phyloP scores from a whole-genome alignment of 345 rosid species.

The Eucalyptus regnans region DNA sequence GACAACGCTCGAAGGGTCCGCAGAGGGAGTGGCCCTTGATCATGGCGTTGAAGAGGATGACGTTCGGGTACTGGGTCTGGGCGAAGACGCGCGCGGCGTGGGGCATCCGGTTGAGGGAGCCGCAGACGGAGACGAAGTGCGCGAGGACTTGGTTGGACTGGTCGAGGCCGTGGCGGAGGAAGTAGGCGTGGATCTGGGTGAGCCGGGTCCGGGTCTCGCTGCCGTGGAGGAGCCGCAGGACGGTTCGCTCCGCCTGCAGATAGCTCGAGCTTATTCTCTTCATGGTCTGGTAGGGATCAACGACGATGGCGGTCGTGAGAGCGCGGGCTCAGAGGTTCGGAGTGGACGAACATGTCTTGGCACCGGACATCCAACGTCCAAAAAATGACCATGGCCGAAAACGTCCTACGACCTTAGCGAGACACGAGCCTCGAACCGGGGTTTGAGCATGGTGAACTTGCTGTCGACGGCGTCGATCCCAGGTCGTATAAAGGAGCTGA shows the following conservation, averaged over 20 bases:
- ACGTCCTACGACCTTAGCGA: neutral
- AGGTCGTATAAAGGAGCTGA: neutral
- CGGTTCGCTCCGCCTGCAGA: constrained; percentile 1
- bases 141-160: constrained; percentile 10
- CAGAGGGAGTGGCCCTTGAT: constrained; percentile 1
- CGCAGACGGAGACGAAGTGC: constrained; percentile 3
- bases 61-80: neutral
- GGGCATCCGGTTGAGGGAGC: neutral
- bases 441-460: neutral
- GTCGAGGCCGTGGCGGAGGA: constrained; percentile 5
- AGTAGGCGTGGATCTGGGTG: constrained; percentile 1
- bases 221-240: constrained; percentile 5
- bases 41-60: constrained; percentile 6
- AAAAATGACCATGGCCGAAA: neutral
- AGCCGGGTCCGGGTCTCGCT: neutral
- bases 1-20: neutral
- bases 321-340: neutral
- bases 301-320: neutral
- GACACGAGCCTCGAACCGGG: neutral
- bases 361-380: neutral
- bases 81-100: neutral
- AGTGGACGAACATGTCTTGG: neutral
- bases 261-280: neutral
- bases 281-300: neutral
- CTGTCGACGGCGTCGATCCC: neutral